Evolutionary conservation across 73 alveolate species (phyloP), one percentile per base, ranked within the genome.

Genomic region (Durusdinium trenchii): DNA sequence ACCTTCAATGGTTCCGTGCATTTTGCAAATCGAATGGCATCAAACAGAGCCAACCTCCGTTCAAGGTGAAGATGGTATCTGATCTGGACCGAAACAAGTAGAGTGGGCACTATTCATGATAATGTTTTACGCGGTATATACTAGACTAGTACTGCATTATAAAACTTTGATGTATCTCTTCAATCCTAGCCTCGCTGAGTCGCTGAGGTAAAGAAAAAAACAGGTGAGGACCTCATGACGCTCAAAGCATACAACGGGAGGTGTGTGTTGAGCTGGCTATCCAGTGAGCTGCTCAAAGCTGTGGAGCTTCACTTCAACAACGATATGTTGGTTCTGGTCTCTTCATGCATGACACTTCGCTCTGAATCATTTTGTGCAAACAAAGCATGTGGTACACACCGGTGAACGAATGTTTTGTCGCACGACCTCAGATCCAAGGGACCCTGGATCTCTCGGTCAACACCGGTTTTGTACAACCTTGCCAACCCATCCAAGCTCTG

Each of bases 11-110:
- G 86, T 76, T 76, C 60, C 61, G 86, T 18, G 18, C 9, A 38
- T 76, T 9, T 42, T 76, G 86, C 86, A 76, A 76, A 42, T 54
- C 30, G 61, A 42, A 43, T 38, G 28, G 38, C n/a, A 43, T 76
- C 86, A 76, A 76, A 20, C 86, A 76, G 10, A 43, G 61, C 61
- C 86, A 76, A 45, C 86, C 86, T 43, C 86, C 86, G 2, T 76
- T 76, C 38, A 40, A n/a, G 14, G 61, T 3, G 10, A 76, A 76
- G 38, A 76, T 43, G 54, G 86, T 76, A n/a, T n/a, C n/a, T n/a
- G n/a, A n/a, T n/a, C n/a, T n/a, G n/a, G n/a, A n/a, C n/a, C n/a
- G n/a, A n/a, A n/a, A n/a, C n/a, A n/a, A n/a, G n/a, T n/a, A n/a
- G n/a, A n/a, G n/a, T n/a, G n/a, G n/a, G n/a, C n/a, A n/a, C n/a